Evolutionary conservation across 208 protist genomes (phyloP), one percentile per base, ranked within the genome.

Genomic region (Herpetomonas tarakana): DNA sequence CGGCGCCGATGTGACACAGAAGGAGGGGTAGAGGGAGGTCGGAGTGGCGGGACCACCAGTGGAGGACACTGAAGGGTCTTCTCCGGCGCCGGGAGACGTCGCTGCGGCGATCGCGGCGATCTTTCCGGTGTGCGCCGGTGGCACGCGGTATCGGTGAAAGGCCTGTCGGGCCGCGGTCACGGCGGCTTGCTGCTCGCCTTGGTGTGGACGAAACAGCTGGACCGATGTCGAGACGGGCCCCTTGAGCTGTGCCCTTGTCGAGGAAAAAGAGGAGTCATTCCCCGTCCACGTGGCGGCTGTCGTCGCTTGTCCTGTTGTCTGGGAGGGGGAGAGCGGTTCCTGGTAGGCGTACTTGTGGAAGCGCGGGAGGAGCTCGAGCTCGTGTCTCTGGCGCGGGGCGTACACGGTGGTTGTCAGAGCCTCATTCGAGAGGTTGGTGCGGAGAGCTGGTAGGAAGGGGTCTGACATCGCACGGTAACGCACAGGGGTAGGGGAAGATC

Each of bases 321-420:
- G 16, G 44, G 44, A 49, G 6, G 19, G 16, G 44, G 6, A 49
- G 44, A 7, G 44, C 44, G 44, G 51, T 52, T 65, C 59, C 45
- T 65, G 59, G 22, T 45, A 65, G 29, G 59, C 59, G 28, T 29
- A 65, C 4, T 47, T 9, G 31, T 65, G 59, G 24, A 38, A 65
- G 26, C 41, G 59, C 9, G 59, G 59, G 9, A 65, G 47, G 7
- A 65, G 21, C 18, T 65, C 59, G 9, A 65, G 59, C 30, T 38
- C 29, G 7, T 21, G 31, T 7, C 3, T 35, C 26, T 47, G 49
- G 18, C 26, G 44, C 2, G 59, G 59, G 6, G 6, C 24, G 28
- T 65, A 65, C 26, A 65, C 28, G 18, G 59, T 55, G 9, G 59
- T 56, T 7, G 47, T 53, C 35, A 6, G 6, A 6, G 35, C 35